Conservation (phyloP, 2,329 filamentous ascomycete genomes). For the Aspergillus sp. region DNA sequence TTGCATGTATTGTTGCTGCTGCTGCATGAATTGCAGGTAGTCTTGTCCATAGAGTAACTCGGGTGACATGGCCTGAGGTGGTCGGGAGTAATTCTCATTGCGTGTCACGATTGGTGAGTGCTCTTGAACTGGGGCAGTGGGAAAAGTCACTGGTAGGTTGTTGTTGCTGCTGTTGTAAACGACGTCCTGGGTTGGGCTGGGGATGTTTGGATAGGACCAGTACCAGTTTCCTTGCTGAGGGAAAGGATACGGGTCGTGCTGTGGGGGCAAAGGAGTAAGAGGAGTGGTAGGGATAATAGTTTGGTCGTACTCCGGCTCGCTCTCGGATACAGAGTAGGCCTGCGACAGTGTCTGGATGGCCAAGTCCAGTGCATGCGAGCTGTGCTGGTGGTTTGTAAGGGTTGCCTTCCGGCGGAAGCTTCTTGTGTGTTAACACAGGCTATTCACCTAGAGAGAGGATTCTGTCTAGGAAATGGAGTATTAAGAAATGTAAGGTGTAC, state of each 20-base stretch:
- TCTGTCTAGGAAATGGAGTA: neutral
- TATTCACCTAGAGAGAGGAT: too few relatives aligned
- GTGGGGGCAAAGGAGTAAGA: too few relatives aligned
- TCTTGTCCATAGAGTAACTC: slow-evolving; percentile 30
- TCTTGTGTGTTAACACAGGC: neutral
- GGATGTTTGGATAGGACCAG: slow-evolving; percentile 23
- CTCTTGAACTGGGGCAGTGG: slow-evolving; percentile 31
- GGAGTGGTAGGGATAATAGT: too few relatives aligned
- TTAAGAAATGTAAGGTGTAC: slow-evolving; percentile 18
- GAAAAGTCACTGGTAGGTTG: slow-evolving; percentile 6
- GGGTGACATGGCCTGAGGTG: slow-evolving; percentile 29
- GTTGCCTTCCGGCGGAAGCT: slow-evolving; percentile 45
- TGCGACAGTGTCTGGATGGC: slow-evolving; percentile 36
- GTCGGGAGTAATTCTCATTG: neutral
- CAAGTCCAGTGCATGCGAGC: slow-evolving; percentile 35
- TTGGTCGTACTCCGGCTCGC: slow-evolving; percentile 26
- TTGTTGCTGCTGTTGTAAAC: slow-evolving; percentile 7
- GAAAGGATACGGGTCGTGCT: slow-evolving; percentile 35
- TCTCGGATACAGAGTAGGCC: slow-evolving; percentile 34
- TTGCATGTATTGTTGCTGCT: slow-evolving; percentile 9
- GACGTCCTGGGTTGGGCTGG: slow-evolving; percentile 33
- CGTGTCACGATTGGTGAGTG: slow-evolving; percentile 30
- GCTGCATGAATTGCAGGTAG: slow-evolving; percentile 34
- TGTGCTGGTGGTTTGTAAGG: slow-evolving; percentile 42
- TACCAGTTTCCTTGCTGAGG: slow-evolving; percentile 34